These are phyloP conservation scores for Xylaria acuta DNA, from an alignment of 495 filamentous ascomycete species.

Conservation along the genomic window DNA sequence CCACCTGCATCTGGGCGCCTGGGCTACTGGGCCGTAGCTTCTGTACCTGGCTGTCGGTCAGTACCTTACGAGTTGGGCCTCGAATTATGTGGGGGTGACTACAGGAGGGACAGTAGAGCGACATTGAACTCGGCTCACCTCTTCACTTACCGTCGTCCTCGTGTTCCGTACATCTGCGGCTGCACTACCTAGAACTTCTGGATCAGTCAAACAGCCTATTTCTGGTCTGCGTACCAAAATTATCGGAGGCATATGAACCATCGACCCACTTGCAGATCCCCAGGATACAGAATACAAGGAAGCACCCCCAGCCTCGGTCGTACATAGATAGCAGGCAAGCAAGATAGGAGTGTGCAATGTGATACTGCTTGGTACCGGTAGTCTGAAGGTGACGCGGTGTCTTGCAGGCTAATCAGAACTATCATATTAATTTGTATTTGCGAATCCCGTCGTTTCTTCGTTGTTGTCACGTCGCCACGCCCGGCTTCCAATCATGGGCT, in stretches of 20 bases:
- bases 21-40: neutral
- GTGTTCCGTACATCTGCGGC: neutral
- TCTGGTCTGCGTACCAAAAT: neutral
- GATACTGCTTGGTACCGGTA: constrained; percentile 6
- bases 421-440: constrained; percentile 18
- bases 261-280: constrained; percentile 5
- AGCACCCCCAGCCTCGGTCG: neutral
- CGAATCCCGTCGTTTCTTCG: constrained; percentile 15
- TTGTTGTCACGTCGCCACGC: constrained; percentile 12
- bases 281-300: constrained; percentile 4
- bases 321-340: neutral
- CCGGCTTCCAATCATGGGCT: constrained; percentile 21
- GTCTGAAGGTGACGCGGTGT: constrained; percentile 1
- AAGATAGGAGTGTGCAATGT: constrained; percentile 1
- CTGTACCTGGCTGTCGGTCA: neutral
- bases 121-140: neutral
- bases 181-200: neutral
- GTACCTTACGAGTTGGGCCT: constrained; percentile 19
- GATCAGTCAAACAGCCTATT: constrained; percentile 6
- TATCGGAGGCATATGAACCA: neutral
- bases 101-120: neutral
- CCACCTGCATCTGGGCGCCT: neutral
- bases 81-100: constrained; percentile 8
- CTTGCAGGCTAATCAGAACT: constrained; percentile 20
- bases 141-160: neutral